A percentile compares a stretch with the other conserved stretches of the same genome.
Conservation (phyloP, 495 filamentous ascomycete genomes). For the Lasiosphaeria ovina region DNA sequence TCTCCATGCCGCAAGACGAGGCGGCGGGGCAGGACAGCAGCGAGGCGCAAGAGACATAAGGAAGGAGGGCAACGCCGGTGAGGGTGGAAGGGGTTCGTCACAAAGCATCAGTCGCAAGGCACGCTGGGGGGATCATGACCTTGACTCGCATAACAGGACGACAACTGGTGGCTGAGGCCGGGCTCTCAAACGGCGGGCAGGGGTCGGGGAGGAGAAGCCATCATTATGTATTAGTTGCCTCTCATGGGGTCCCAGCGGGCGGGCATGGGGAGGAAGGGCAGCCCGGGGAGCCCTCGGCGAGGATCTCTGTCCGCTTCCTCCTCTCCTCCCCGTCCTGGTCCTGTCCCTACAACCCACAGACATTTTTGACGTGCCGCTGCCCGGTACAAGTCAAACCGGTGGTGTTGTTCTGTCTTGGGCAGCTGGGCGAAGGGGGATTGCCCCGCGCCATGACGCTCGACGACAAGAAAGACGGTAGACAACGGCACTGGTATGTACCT, state of each 20-base stretch:
- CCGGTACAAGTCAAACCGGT: no score
- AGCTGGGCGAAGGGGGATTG: neutral
- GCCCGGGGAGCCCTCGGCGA: no score
- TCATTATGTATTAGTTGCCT: neutral
- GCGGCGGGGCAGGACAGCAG: neutral
- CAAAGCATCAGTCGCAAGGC: neutral
- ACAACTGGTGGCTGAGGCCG: neutral
- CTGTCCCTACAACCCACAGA: no score
- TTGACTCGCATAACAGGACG: neutral
- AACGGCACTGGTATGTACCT: conserved; percentile 1
- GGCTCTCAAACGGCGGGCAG: neutral
- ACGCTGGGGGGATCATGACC: neutral
- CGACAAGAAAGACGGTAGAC: neutral
- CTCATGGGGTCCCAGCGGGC: neutral
- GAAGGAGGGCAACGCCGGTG: conserved; percentile 2
- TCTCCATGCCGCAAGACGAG: conserved; percentile 30
- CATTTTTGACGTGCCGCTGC: no score
- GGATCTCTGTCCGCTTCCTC: no score
- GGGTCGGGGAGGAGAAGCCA: neutral
- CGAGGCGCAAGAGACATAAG: conserved; percentile 18
- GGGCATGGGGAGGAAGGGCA: neutral
- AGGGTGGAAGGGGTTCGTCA: neutral
- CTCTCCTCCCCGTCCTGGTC: no score
- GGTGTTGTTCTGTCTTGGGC: no score
- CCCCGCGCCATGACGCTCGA: conserved; percentile 1